Percentiles rank a stretch among this genome's conserved stretches.
Evolutionary conservation across 2,329 filamentous ascomycete genomes (phyloP).

Genomic region (Amphichorda felina): DNA sequence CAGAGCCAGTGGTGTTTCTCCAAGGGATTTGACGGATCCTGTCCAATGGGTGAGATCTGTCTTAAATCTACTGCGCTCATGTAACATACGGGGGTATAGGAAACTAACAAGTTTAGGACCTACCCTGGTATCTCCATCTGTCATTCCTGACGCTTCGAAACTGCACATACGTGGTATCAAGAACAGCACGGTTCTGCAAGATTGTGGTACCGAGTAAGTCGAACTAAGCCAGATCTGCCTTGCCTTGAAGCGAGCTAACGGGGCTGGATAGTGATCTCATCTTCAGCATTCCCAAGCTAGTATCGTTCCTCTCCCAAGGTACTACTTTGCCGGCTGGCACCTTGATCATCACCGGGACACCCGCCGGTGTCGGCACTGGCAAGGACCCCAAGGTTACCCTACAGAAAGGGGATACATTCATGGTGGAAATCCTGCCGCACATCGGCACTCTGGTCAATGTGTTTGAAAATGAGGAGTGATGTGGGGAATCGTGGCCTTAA

Average conservation of each 20-base stretch:
- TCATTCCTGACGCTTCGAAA: constrained; percentile 26
- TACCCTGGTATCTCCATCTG: constrained; percentile 30
- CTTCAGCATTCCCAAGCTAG: constrained; percentile 33
- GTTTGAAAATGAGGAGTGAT: constrained; percentile 10
- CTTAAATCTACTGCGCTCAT: not conserved
- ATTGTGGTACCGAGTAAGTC: constrained; percentile 18
- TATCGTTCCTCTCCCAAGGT: constrained; percentile 29
- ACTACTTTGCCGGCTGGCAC: constrained; percentile 28
- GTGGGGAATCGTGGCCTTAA: too few species aligned
- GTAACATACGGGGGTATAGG: not conserved
- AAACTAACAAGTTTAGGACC: constrained; percentile 24
- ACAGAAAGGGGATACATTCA: constrained; percentile 26
- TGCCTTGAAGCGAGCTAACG: constrained; percentile 16
- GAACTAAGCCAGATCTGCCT: constrained; percentile 8
- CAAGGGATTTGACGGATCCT: constrained; percentile 44
- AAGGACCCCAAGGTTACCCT: constrained; percentile 23
- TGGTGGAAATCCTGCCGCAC: constrained; percentile 27
- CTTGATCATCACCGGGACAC: constrained; percentile 30
- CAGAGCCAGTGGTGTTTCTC: constrained; percentile 45
- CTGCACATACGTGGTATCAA: constrained; percentile 29
- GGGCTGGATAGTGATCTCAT: constrained; percentile 33
- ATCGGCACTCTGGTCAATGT: constrained; percentile 31
- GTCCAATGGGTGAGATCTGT: constrained; percentile 24
- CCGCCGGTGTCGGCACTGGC: constrained; percentile 26
- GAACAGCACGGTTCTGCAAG: constrained; percentile 40